Evolutionary conservation across 1,284 basidiomycete species (phyloP), one percentile per base, ranked within the genome.

Genomic region (Heliocybe sulcata): DNA sequence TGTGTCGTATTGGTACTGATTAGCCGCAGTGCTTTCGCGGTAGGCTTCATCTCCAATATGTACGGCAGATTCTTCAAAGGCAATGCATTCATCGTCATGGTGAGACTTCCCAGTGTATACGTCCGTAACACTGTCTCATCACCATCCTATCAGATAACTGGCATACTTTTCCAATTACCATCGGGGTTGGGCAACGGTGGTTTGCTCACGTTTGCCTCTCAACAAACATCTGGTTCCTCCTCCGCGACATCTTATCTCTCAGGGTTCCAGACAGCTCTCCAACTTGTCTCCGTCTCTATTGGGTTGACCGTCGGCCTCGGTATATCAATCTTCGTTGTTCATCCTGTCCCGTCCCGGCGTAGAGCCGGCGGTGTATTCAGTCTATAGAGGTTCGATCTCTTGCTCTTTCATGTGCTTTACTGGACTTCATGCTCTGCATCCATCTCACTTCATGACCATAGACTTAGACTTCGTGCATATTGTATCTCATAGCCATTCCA

Each of bases 111-210:
- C 35, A 10, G 19, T 26, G 35, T 59, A 45, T 26, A 29, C 25
- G 22, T 14, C 16, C 4, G 22, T 19, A 35, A 35, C 47, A 53
- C 20, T 56, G 42, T 19, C 56, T 53, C 51, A 26, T 23, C 11
- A 6, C 35, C 25, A 25, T 16, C 42, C 27, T 19, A 14, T 19
- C 60, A 85, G 82, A 83, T 88, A 58, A 88, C 85, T 0, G 90
- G 90, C 50, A 90, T 94, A 55, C 74, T 94, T 16, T 90, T 94
- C 71, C 92, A 95, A 72, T 79, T 95, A 0, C 93, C 92, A 0
- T 90, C 88, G 11, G 93, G 92, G 54, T 77, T 94, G n/a, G 84
- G 86, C 4, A 90, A 85, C 55, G 88, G 89, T 25, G 90, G 92
- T 35, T 77, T 95, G n/a, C 77, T 94, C 60, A 83, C 82, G 59